Evolutionary conservation across 768 basidiomycete genomes (phyloP).

Genomic region (Phanerochaete carnosa): DNA sequence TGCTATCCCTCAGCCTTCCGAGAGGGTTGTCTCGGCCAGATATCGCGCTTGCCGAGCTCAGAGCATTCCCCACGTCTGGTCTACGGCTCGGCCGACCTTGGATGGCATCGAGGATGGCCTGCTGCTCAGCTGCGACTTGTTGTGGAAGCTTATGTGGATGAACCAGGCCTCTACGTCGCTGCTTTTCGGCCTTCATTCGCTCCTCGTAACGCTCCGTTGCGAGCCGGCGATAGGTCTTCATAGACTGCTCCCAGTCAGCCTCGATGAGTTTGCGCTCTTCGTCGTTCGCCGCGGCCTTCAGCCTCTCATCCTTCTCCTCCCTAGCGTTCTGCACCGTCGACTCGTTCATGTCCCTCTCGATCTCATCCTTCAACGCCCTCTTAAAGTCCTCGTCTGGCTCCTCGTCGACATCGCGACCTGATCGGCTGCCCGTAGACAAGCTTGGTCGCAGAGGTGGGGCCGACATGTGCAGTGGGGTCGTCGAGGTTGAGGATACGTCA

Average conservation of each 20-base stretch:
- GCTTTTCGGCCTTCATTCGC: slow-evolving; percentile 32
- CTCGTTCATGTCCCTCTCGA: slow-evolving; percentile 41
- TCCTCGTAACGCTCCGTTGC: slow-evolving; percentile 44
- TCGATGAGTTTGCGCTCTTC: slow-evolving; percentile 33
- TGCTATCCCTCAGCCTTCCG: neutral
- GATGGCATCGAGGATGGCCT: neutral
- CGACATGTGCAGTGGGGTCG: slow-evolving; percentile 16
- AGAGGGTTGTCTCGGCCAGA: neutral
- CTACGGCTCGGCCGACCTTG: neutral
- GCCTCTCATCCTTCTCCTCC: slow-evolving; percentile 49
- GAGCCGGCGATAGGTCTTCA: slow-evolving; percentile 41
- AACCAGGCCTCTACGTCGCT: slow-evolving; percentile 5
- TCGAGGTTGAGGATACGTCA: neutral
- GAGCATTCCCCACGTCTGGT: neutral
- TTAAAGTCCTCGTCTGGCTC: slow-evolving; percentile 62
- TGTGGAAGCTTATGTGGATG: neutral
- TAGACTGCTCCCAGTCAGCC: slow-evolving; percentile 36
- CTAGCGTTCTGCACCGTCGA: slow-evolving; percentile 57
- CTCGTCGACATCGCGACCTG: slow-evolving; percentile 21
- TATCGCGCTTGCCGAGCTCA: neutral
- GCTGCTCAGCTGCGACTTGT: neutral
- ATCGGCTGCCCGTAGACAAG: slow-evolving; percentile 10
- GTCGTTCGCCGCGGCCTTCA: slow-evolving; percentile 38
- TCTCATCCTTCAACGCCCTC: slow-evolving; percentile 40
- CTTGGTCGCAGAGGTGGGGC: neutral